Base-by-base conservation (phyloP, 2,329 filamentous ascomycete species). In the Aureobasidium sp. region DNA sequence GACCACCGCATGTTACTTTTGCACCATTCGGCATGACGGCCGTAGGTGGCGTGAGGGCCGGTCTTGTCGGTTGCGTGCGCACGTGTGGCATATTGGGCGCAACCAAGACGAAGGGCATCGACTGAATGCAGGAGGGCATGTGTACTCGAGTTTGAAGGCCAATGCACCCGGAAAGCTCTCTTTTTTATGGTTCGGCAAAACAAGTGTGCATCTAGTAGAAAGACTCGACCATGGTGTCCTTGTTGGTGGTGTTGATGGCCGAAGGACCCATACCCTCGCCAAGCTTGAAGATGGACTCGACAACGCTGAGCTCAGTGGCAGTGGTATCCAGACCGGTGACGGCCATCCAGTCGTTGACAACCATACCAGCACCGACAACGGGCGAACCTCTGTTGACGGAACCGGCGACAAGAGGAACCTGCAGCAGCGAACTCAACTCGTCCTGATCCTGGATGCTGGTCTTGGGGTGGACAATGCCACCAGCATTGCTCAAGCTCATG, bases 151-250 rank as follows among this genome's bases (percentile, higher is more conserved):
- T 9, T 9, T n/a, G 27, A 39, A 56, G 25, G 27, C 22, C 51
- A 15, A 29, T 22, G 17, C 12, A 29, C 6, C 51, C 29, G n/a
- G 6, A 9, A 56, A 57, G 41, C 25, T 57, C 29, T 34, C 31
- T 25, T 45, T 56, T 15, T 34, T 2, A 12, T 57, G 53, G 14
- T 25, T 45, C 37, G 29, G 20, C 49, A 52, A 39, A 27, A 25
- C 39, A 36, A 57, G 31, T 36, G 27, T 45, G 55, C 41, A 55
- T 70, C 82, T 83, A 99, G 81, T 99, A 99, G 80, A 97, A 99
- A 71, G 90, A 96, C 82, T 99, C 94, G 65, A 99, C 94, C 85
- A 99, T 96, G 67, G 91, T 94, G 76, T 97, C 93, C 84, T 97
- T 97, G 81, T 97, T 87, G 69, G 80, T 87, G 58, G 87, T 89